A percentile compares a stretch with the other conserved stretches of the same genome.
phyloP scores from a whole-genome alignment of 169 alveolate species.

The Cryptosporidium canis region DNA sequence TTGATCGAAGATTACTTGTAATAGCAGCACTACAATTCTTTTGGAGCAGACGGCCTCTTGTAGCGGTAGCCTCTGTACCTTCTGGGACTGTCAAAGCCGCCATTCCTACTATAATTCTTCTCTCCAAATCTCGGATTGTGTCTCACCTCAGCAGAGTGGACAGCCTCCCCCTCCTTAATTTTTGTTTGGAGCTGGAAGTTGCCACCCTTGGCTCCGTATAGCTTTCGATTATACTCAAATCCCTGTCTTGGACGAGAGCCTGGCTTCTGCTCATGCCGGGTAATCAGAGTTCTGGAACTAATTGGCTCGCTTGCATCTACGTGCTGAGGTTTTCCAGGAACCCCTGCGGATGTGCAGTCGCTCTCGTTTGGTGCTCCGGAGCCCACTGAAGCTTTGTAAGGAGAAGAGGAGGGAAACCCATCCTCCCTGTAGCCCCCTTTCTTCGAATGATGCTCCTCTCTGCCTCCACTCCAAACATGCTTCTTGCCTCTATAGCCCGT shows the following conservation, averaged over 20 bases:
- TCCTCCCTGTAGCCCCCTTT: not conserved
- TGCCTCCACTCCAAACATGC: not conserved
- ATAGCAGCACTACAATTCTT: not conserved
- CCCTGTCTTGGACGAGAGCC: not conserved
- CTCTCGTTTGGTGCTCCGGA: not conserved
- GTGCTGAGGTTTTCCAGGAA: not conserved
- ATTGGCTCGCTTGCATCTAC: not conserved
- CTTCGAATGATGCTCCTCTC: not conserved
- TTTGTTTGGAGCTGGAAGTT: not conserved
- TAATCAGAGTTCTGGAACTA: not conserved
- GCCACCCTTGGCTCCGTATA: not conserved
- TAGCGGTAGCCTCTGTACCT: not conserved
- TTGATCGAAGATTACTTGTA: not conserved
- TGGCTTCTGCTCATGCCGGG: not conserved
- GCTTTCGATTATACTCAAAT: not conserved
- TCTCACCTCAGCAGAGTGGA: not conserved
- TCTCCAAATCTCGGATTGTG: not conserved
- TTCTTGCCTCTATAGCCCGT: not conserved
- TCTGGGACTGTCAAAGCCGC: not conserved
- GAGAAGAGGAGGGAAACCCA: not conserved
- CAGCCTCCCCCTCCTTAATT: not conserved
- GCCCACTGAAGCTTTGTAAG: not conserved
- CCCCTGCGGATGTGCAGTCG: not conserved
- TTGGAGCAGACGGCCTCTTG: not conserved
- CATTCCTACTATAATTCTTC: not conserved